Evolutionary conservation across 805 yeast genomes (phyloP), one percentile per base, ranked within the genome.

Genomic region (Cyberlindnera americana): DNA sequence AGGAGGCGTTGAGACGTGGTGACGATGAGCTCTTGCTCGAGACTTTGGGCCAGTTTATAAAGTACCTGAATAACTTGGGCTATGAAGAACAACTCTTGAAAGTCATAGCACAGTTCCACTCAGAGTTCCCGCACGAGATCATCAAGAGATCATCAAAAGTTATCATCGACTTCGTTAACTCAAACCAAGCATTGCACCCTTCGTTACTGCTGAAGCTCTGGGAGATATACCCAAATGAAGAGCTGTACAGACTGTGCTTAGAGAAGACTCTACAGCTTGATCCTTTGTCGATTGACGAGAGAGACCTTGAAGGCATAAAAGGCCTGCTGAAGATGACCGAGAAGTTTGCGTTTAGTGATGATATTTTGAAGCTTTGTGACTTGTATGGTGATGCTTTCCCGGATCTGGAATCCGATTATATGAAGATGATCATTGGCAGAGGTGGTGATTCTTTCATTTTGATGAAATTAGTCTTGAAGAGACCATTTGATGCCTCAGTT

Each of bases 61-160:
- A 24, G 4, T 53, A 53, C 26, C 33, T 53, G 18, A 15, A 43
- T 8, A 35, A 33, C 1, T 24, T 53, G 17, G 50, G 49, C 3
- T 47, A 43, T 21, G 50, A 45, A 16, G 46, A 43, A 3, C 53
- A 49, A 15, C 18, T 33, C 17, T n/a, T 39, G 15, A 42, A 45
- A 19, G 34, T 41, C 2, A 2, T 41, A 7, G 17, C 36, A 4
- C 35, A 33, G 18, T 41, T 41, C 35, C 22, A 33, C 13, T 21
- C 12, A 2, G 44, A 37, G 18, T 22, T 37, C 16, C 23, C 38
- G 32, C n/a, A 19, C 6, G 35, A 33, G 4, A 4, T 32, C 5
- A 19, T 21, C 3, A 4, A 4, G 14, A 22, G 21, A 10, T 28
- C 35, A 7, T 4, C n/a, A 9, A 9, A n/a, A 2, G 24, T 19